Evolutionary conservation across 108 stramenopile species (phyloP).

Genomic region (Skeletonema costatum): DNA sequence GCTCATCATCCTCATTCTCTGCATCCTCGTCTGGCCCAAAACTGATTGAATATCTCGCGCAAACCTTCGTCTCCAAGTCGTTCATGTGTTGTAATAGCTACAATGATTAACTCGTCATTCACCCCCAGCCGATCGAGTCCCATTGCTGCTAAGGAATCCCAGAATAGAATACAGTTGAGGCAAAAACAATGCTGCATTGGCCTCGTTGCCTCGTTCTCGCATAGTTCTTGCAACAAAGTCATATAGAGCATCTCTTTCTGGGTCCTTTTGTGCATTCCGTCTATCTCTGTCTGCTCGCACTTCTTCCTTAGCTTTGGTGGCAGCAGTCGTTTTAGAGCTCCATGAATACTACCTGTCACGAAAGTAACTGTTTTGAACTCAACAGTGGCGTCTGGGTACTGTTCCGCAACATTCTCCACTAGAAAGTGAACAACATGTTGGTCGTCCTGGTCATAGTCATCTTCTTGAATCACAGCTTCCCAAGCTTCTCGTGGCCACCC

Average conservation of each 20-base stretch:
- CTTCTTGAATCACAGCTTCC: neutral
- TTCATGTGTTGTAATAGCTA: neutral
- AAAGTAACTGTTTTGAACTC: neutral
- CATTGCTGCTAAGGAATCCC: neutral
- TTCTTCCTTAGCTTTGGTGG: neutral
- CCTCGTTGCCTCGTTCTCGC: neutral
- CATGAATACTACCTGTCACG: neutral
- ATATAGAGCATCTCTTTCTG: neutral
- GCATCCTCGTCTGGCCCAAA: neutral
- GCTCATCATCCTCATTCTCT: neutral
- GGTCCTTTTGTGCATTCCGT: neutral
- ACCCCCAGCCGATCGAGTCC: neutral
- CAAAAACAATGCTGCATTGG: neutral
- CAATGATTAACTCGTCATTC: neutral
- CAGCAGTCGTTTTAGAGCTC: slow-evolving; percentile 1
- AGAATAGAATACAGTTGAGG: neutral
- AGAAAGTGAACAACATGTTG: neutral
- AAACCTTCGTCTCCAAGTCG: neutral
- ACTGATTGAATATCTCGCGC: neutral
- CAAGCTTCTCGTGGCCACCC: slow-evolving; percentile 4
- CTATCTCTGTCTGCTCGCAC: neutral
- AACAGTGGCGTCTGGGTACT: slow-evolving; percentile 2
- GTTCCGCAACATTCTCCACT: neutral
- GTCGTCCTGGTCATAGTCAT: neutral
- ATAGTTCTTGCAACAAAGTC: neutral